Conservation (phyloP, 352 stramenopile species). For the Phytophthora kernoviae region DNA sequence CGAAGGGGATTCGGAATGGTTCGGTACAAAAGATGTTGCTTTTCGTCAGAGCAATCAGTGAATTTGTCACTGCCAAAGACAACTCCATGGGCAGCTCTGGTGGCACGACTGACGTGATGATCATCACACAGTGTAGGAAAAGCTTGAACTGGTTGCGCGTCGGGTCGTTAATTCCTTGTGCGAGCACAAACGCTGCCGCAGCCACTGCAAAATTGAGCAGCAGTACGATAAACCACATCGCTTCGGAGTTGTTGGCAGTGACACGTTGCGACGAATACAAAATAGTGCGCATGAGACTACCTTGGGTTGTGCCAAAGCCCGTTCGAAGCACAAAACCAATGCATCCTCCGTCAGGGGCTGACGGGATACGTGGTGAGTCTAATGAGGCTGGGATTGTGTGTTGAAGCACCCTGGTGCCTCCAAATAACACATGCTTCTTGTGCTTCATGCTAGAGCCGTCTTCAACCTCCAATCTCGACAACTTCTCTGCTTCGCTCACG, state of each 20-base stretch:
- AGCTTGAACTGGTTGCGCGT: slow-evolving; percentile 97
- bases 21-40: slow-evolving; percentile 98
- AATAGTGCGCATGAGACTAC: slow-evolving; percentile 97
- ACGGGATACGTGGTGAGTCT: slow-evolving; percentile 49
- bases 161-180: slow-evolving; percentile 82
- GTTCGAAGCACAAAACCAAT: slow-evolving; percentile 96
- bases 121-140: slow-evolving; percentile 97
- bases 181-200: slow-evolving; percentile 94
- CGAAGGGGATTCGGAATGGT: slow-evolving; percentile 97
- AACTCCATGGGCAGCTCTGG: slow-evolving; percentile 99
- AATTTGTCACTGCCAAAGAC: slow-evolving; percentile 96
- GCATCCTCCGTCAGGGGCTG: slow-evolving; percentile 91
- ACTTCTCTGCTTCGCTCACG: slow-evolving; percentile 70
- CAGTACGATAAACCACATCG: slow-evolving; percentile 95
- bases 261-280: slow-evolving; percentile 97
- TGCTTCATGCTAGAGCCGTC: slow-evolving; percentile 84
- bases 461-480: slow-evolving; percentile 64
- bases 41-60: slow-evolving; percentile 94
- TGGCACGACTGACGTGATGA: slow-evolving; percentile 98
- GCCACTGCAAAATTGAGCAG: slow-evolving; percentile 97
- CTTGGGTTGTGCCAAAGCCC: slow-evolving; percentile 97
- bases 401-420: slow-evolving; percentile 90
- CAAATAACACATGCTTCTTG: slow-evolving; percentile 92
- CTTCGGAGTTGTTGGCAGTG: slow-evolving; percentile 95
- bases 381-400: slow-evolving; percentile 52